Conservation (phyloP, 345 rosid genomes). For the Passiflora organensis region DNA sequence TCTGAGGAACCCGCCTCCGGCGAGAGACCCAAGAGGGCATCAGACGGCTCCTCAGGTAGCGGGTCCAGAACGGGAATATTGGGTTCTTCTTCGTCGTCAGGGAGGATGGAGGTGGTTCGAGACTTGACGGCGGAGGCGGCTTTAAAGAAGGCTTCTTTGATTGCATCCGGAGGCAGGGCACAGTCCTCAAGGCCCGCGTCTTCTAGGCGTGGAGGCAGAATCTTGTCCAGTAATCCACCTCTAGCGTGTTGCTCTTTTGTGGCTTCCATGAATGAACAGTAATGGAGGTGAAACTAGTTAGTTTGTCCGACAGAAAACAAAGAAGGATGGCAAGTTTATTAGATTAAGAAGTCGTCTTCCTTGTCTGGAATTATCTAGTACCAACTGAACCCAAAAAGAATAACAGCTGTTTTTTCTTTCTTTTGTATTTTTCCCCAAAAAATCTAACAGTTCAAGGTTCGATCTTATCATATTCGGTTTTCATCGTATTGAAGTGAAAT, state of each 20-base stretch:
- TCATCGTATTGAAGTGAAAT: too few species aligned
- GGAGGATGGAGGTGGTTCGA: conserved; percentile 37
- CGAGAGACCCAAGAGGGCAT: neutral
- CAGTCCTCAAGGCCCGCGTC: conserved; percentile 78
- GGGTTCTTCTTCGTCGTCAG: conserved; percentile 8
- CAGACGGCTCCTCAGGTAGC: conserved; percentile 1
- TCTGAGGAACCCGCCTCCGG: conserved; percentile 5
- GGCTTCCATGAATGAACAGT: conserved; percentile 12
- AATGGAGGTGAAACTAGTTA: neutral
- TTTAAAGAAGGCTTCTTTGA: conserved; percentile 58
- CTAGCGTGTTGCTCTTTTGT: neutral
- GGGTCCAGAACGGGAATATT: conserved; percentile 14
- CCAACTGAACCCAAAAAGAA: too few species aligned
- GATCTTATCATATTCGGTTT: too few species aligned
- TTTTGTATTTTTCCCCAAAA: too few species aligned
- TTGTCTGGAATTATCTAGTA: too few species aligned
- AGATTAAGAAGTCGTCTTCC: too few species aligned
- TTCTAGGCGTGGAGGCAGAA: conserved; percentile 56
- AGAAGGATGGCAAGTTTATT: too few species aligned
- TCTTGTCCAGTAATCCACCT: conserved; percentile 30
- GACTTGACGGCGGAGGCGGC: conserved; percentile 58
- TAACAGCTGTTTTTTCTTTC: too few species aligned
- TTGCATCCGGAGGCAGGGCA: conserved; percentile 60
- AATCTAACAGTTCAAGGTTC: too few species aligned
- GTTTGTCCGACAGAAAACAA: too few species aligned